Evolutionary conservation across 768 basidiomycete genomes (phyloP), one percentile per base, ranked within the genome.

Genomic region (Psilocybe sp.): DNA sequence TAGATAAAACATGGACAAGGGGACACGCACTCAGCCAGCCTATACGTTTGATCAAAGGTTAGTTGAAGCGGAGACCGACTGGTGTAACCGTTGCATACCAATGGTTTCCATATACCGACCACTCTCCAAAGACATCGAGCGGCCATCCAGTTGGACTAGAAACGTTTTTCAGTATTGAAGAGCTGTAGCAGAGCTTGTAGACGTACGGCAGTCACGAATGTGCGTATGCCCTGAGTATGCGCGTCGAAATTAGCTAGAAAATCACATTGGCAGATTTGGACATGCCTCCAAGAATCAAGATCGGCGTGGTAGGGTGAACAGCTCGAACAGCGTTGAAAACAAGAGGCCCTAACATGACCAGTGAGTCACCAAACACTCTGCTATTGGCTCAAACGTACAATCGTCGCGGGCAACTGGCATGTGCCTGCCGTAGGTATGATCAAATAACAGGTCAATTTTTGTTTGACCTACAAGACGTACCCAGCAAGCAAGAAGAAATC

Each of bases 101-200:
- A 95, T 72, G 9, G 93, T 97, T 69, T 97, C 94, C 86, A 96
- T 89, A 63, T 95, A 96, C 18, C 91, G 74, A 14, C 94, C 89
- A 55, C 89, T 87, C 60, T 92, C 89, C 52, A 94, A 63, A 1
- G 85, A 74, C 73, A 93, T 90, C 0, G 85, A 84, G n/a, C 85
- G 76, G 3, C 76, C 78, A 64, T 93, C 92, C 16, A 82, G 69
- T 64, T 84, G 83, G 18, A 78, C 81, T 82, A 43, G 16, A 42
- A n/a, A 28, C 7, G 28, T 28, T 13, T 15, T 16, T 46, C 20
- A 20, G 39, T 18, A 18, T 28, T 31, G 35, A 19, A 31, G 18
- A 13, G 28, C 36, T 35, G 18, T n/a, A 37, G 15, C 20, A 19
- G 16, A n/a, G 37, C 4, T 20, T 31, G 32, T 3, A 47, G 16